These are phyloP conservation scores for Scenedesmus sp. DNA, from an alignment of 163 green algal species.

Conservation along the genomic window DNA sequence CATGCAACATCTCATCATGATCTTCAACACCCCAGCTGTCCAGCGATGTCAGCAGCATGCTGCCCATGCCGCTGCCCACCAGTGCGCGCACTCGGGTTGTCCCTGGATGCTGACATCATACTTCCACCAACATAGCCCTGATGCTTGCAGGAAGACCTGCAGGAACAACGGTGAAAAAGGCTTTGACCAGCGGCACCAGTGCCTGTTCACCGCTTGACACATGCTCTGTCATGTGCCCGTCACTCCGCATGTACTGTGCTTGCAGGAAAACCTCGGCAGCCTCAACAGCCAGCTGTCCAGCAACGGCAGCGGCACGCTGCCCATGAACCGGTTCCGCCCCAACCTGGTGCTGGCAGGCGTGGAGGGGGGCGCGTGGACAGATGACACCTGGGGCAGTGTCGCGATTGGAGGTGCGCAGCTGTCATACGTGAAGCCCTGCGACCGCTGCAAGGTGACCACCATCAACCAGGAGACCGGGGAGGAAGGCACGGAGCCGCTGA, in stretches of 20 bases:
- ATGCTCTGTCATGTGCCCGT: background rate
- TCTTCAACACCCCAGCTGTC: no score
- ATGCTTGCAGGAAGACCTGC: no score
- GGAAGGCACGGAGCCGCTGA: conserved; percentile 65
- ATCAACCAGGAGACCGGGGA: conserved; percentile 73
- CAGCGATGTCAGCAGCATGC: no score
- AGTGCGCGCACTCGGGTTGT: no score
- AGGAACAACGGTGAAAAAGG: no score
- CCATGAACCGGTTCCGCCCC: conserved; percentile 71
- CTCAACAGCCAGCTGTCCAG: conserved; percentile 70
- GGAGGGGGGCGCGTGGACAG: background rate
- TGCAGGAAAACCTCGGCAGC: conserved; percentile 66
- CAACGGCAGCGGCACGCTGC: conserved; percentile 48
- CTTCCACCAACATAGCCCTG: no score
- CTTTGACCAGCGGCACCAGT: background rate
- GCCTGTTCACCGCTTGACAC: no score
- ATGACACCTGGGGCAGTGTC: conserved; percentile 29
- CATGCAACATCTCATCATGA: no score
- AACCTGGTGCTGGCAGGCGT: conserved; percentile 43
- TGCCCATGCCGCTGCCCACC: no score
- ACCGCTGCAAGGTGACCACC: conserved; percentile 70
- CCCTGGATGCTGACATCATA: no score
- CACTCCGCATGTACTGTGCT: no score
- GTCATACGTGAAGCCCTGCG: conserved; percentile 59
- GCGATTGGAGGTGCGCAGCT: background rate